Base-by-base conservation (phyloP, 371 early-diverging fungal genomes). In the Syncephalastrum racemosum region DNA sequence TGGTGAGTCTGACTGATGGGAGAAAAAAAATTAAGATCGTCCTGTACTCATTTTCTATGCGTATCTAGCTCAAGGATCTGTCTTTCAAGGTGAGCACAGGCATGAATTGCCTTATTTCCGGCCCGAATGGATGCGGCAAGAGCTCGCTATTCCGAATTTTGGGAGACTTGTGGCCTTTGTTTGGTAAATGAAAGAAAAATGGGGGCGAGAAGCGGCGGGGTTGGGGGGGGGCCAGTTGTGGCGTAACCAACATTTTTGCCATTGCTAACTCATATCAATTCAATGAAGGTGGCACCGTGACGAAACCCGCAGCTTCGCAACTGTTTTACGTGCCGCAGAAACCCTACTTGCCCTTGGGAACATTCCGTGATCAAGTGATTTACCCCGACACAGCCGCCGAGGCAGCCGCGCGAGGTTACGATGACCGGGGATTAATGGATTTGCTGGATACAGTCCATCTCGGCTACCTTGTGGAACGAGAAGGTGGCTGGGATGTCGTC, bases 321-420 rank as follows among this genome's bases (percentile, higher is more conserved):
- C 80, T 97, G 46, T 95, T 97, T 62, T 97, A 95, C 71, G 90
- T 97, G 14, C 96, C 97, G 22, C 96, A 96, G 70, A 87, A 93
- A 57, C 96, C 97, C 6, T 97, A 96, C 64, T 81, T 97, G 64
- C 87, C 93, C 20, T 62, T 92, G 43, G 96, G 97, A 14, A 93
- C 92, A 1, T 82, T 97, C 64, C 85, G 97, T 56, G 95, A 96
- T 75, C 96, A 95, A 60, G 73, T 86, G 18, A 93, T 90, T 46
- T 93, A 93, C 59, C 93, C 93, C 4, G 87, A 93, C 64, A 81
- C 80, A 8, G 68, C 66, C 22, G 63, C 54, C 3, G 83, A 88
- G 39, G 87, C 88, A 50, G 23, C 57, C 2, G 63, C 60, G 1
- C 77, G 79, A 36, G 85, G 83, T 0, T 79, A 64, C 54, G 66